phyloP scores from a whole-genome alignment of 106 monocot genomes.

The Acorus calamus region DNA sequence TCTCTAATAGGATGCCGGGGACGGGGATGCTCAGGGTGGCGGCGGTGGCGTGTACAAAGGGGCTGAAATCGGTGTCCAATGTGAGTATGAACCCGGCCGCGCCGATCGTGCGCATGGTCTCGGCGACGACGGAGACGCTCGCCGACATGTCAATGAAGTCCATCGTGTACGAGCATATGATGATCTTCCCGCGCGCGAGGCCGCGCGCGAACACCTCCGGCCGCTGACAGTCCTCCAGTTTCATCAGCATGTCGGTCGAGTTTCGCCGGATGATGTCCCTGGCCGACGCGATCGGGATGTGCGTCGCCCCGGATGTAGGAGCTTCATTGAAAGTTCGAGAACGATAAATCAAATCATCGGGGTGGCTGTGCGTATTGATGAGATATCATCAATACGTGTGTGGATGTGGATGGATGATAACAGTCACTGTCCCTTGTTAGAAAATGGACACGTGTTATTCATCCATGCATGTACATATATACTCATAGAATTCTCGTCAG shows the following conservation, averaged over 20 bases:
- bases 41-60: slow-evolving; percentile 9
- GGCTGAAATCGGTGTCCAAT: slow-evolving; percentile 16
- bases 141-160: slow-evolving; percentile 16
- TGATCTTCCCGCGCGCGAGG: slow-evolving; percentile 44
- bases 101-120: slow-evolving; percentile 26
- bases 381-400: no score
- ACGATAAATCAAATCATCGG: no score
- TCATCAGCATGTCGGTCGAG: slow-evolving; percentile 1
- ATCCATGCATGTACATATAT: no score
- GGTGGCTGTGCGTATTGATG: no score
- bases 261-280: slow-evolving; percentile 39
- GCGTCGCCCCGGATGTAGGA: slow-evolving; percentile 23
- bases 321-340: slow-evolving; percentile 13
- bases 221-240: slow-evolving; percentile 24
- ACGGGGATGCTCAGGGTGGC: slow-evolving; percentile 17
- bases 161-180: slow-evolving; percentile 43
- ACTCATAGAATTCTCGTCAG: no score
- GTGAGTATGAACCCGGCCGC: slow-evolving; percentile 60
- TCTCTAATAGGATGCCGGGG: slow-evolving; percentile 38
- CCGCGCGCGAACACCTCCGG: slow-evolving; percentile 29
- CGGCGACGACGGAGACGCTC: slow-evolving; percentile 17
- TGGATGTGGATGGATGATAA: no score
- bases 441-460: no score
- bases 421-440: no score
- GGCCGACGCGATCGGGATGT: slow-evolving; percentile 38